A percentile compares a stretch with the other conserved stretches of the same genome.
Evolutionary conservation across 495 filamentous ascomycete species (phyloP).

Genomic region (Aspergillus nanangensis): DNA sequence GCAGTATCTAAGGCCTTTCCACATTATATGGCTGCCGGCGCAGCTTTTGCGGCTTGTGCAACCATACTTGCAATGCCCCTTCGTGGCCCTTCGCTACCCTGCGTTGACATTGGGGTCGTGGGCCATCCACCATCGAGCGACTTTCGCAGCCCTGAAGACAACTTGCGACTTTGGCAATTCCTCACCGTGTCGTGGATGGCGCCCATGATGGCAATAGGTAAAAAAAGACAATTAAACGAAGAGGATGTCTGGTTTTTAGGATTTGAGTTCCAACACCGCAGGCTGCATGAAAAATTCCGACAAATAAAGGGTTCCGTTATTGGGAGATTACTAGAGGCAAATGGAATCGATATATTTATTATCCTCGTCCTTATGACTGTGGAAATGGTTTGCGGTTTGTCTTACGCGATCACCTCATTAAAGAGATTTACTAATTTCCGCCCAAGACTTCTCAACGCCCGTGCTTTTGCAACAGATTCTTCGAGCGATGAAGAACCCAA

Average conservation of each 20-base stretch:
- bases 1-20: constrained; percentile 29
- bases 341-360: constrained; percentile 70
- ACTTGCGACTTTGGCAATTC: constrained; percentile 74
- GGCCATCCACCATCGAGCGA: constrained; percentile 52
- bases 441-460: constrained; percentile 52
- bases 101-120: constrained; percentile 56
- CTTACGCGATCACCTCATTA: background rate
- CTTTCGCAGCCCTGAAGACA: constrained; percentile 77
- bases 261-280: constrained; percentile 70
- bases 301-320: constrained; percentile 68
- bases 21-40: constrained; percentile 33
- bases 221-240: constrained; percentile 60
- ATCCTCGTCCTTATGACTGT: constrained; percentile 56
- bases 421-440: constrained; percentile 6
- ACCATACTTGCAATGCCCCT: constrained; percentile 69
- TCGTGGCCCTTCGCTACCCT: constrained; percentile 53
- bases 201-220: constrained; percentile 62
- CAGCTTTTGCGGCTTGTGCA: constrained; percentile 39
- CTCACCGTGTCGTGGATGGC: constrained; percentile 80
- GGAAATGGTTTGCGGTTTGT: constrained; percentile 53
- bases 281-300: constrained; percentile 67
- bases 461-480: constrained; percentile 70
- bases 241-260: constrained; percentile 74
- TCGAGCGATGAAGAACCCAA: constrained; percentile 55
- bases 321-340: constrained; percentile 62